These are phyloP conservation scores for Colletotrichum eleusines DNA, from an alignment of 2,329 filamentous ascomycete genomes.

Conservation along the genomic window DNA sequence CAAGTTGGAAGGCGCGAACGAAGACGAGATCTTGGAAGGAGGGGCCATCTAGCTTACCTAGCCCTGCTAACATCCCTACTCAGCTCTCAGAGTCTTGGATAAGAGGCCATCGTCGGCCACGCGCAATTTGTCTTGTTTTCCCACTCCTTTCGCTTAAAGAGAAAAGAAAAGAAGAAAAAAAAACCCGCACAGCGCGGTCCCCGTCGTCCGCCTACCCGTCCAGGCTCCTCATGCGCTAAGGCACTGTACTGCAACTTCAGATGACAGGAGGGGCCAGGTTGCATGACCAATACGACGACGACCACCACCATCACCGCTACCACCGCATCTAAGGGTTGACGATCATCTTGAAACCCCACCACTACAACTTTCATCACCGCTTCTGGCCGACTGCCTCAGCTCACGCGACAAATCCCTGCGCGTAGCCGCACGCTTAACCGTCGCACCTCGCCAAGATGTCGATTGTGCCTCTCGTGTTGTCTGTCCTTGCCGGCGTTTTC, in stretches of 20 bases:
- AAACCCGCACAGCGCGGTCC: background rate
- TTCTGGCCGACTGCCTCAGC: background rate
- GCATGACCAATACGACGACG: conserved; percentile 32
- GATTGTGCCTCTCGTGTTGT: conserved; percentile 21
- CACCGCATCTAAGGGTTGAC: conserved; percentile 5
- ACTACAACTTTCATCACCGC: background rate
- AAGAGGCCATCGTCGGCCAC: conserved; percentile 18
- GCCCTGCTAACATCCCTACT: conserved; percentile 7
- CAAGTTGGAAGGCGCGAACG: conserved; percentile 41
- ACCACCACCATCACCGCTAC: conserved; percentile 13
- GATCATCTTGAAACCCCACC: conserved; percentile 24
- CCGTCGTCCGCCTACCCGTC: background rate
- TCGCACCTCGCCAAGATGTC: conserved; percentile 24
- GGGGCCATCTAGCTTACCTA: conserved; percentile 20
- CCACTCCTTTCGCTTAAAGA: background rate
- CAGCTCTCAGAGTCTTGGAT: background rate
- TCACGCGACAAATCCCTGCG: conserved; percentile 4
- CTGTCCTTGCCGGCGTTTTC: conserved; percentile 34
- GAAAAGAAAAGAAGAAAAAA: background rate
- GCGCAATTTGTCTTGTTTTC: background rate
- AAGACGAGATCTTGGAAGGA: conserved; percentile 32
- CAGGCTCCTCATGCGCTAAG: conserved; percentile 28
- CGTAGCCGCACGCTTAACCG: background rate
- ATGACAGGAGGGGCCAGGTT: conserved; percentile 38
- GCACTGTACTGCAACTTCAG: conserved; percentile 34